Evolutionary conservation across 352 stramenopile genomes (phyloP), one percentile per base, ranked within the genome.

Genomic region (Phytophthora hybrid): DNA sequence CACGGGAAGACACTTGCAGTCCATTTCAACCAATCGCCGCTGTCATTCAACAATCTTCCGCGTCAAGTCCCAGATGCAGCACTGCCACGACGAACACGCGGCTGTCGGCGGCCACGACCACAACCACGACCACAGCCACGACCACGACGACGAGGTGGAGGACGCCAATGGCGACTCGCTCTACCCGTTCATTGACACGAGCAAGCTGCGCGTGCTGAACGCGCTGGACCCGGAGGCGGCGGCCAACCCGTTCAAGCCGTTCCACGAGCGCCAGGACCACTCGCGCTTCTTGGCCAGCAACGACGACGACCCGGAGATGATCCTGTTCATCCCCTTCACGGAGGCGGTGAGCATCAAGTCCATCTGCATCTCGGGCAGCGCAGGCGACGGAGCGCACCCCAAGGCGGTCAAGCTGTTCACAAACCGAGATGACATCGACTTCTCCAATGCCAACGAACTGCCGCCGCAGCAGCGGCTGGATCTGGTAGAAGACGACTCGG

Each of bases 261-360:
- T 87, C 68, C 80, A 92, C 70, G 83, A 94, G 19, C 88, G 90
- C 61, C 78, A 84, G 14, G 85, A 93, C 51, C 87, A 74, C 69
- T 84, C 78, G 29, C 85, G 82, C 52, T 92, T 86, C 62, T 71
- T 97, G 46, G 68, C 74, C 51, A 94, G 85, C 81, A 93, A 95
- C 66, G 85, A 94, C 13, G 88, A 91, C 65, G 90, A 97, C 62
- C 88, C 90, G 4, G 90, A 97, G 71, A 80, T 97, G 70, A 92
- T 97, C 54, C 52, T 97, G 32, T 95, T 83, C 69, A 90, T 95
- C 58, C 88, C 90, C 68, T 97, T 97, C 68, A 97, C 90, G 6
- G 89, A 97, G 73, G 87, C 89, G 7, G 90, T 95, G 66, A 95
- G 83, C 68, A 93, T 97, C 76, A 95, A 95, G 61, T 95, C 90